These are phyloP conservation scores for Whalleya microplaca DNA, from an alignment of 2,329 filamentous ascomycete species.

Conservation along the genomic window DNA sequence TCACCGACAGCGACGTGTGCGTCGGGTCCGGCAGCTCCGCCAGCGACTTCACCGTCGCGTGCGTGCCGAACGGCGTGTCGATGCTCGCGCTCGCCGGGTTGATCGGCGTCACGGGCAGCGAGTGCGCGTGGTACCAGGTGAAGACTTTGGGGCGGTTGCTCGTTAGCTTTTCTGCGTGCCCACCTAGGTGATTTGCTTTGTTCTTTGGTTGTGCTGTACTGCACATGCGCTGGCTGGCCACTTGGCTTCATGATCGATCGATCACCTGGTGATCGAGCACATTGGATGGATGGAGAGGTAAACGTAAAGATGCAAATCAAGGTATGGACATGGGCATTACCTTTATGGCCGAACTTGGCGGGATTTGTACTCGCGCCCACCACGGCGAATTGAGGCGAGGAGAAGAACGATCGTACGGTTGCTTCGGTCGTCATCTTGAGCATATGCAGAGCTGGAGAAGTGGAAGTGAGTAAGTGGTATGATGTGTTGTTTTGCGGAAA, in stretches of 20 bases:
- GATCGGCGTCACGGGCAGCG: conserved; percentile 78
- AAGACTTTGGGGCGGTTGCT: conserved; percentile 63
- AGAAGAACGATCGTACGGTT: conserved; percentile 78
- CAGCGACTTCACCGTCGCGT: conserved; percentile 69
- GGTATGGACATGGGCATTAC: conserved; percentile 51
- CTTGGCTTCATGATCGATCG: conserved; percentile 1
- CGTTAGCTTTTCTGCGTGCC: too few relatives aligned
- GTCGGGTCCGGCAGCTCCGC: conserved; percentile 66
- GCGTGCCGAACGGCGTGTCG: conserved; percentile 58
- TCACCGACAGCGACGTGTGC: conserved; percentile 79
- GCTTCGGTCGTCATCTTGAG: conserved; percentile 67
- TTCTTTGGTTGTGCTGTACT: not conserved
- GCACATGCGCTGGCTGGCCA: conserved; percentile 6
- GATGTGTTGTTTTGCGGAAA: conserved; percentile 7
- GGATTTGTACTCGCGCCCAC: conserved; percentile 87
- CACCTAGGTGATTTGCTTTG: too few relatives aligned
- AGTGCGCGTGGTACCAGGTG: conserved; percentile 81
- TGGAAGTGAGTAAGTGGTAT: conserved; percentile 1
- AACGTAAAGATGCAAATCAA: conserved; percentile 2
- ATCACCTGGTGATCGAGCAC: too few relatives aligned
- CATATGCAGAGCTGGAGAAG: not conserved
- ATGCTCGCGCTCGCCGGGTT: conserved; percentile 75
- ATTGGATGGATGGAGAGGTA: not conserved
- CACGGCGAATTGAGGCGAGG: conserved; percentile 79
- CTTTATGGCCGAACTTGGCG: conserved; percentile 85